These are phyloP conservation scores for Aspergillus felis DNA, from an alignment of 2,329 filamentous ascomycete species.

Conservation along the genomic window DNA sequence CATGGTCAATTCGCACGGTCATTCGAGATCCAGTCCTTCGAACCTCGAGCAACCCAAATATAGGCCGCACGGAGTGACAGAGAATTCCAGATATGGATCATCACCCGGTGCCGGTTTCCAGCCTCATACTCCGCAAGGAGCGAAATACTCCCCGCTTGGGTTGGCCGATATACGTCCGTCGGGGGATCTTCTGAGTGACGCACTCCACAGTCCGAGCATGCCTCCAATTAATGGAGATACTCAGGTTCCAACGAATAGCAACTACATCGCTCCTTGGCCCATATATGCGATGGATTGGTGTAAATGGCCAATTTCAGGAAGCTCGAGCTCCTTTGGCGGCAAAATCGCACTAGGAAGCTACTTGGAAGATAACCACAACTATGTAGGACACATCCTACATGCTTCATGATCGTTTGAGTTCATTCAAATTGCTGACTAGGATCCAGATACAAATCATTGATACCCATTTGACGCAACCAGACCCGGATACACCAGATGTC, in stretches of 20 bases:
- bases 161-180: conserved; percentile 87
- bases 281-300: conserved; percentile 99
- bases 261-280: conserved; percentile 90
- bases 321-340: conserved; percentile 63
- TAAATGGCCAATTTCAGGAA: conserved; percentile 81
- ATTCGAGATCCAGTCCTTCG: conserved; percentile 81
- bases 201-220: conserved; percentile 55
- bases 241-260: conserved; percentile 71
- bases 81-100: conserved; percentile 61
- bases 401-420: background rate
- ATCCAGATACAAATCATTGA: conserved; percentile 92
- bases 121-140: conserved; percentile 52
- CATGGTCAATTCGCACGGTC: conserved; percentile 65
- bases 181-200: conserved; percentile 74
- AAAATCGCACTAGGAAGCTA: conserved; percentile 96
- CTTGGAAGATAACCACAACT: conserved; percentile 96
- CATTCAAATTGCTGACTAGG: conserved; percentile 15
- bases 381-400: conserved; percentile 53
- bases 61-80: conserved; percentile 60
- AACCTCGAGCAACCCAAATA: conserved; percentile 58
- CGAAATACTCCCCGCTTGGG: conserved; percentile 82
- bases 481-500: conserved; percentile 66
- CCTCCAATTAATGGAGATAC: conserved; percentile 64
- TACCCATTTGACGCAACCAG: conserved; percentile 69
- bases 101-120: conserved; percentile 42